Evolutionary conservation across 2,329 filamentous ascomycete species (phyloP).

Genomic region (Diaporthe sp.): DNA sequence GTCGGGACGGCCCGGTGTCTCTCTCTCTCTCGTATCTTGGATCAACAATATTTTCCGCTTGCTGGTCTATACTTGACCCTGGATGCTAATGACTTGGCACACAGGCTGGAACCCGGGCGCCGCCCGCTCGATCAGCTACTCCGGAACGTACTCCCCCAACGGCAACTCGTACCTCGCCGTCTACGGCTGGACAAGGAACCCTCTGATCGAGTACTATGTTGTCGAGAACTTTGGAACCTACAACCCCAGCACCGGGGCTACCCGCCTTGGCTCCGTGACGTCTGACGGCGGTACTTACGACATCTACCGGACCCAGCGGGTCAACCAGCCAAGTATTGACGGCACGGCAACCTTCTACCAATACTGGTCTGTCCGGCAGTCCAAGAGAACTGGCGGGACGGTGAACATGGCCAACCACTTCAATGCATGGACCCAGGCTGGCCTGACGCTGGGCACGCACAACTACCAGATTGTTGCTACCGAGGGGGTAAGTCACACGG

Average conservation of each 20-base stretch:
- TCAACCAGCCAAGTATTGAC: constrained; percentile 60
- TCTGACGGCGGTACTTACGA: constrained; percentile 52
- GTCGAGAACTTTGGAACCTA: constrained; percentile 58
- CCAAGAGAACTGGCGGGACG: constrained; percentile 62
- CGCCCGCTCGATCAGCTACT: constrained; percentile 43
- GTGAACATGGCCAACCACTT: constrained; percentile 66
- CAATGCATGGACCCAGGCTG: constrained; percentile 61
- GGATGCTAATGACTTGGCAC: background rate
- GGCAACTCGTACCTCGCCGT: constrained; percentile 46
- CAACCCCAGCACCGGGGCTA: constrained; percentile 53
- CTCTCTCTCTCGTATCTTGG: constrained; percentile 47
- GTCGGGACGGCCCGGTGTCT: constrained; percentile 46
- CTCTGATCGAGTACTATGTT: constrained; percentile 53
- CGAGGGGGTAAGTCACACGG: constrained; percentile 51
- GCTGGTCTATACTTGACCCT: too few relatives aligned
- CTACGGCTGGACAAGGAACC: constrained; percentile 55
- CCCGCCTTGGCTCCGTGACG: constrained; percentile 48
- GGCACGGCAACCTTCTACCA: constrained; percentile 63
- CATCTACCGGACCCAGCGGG: constrained; percentile 50
- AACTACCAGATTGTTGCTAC: constrained; percentile 68
- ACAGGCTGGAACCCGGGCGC: constrained; percentile 41
- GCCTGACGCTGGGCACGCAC: constrained; percentile 60
- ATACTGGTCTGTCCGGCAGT: constrained; percentile 63
- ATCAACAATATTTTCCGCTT: too few relatives aligned
- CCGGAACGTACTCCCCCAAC: constrained; percentile 43